Percentiles rank a stretch among this genome's conserved stretches.
Evolutionary conservation across 1,139 yeast genomes (phyloP).

Genomic region (Geotrichum restrictum): DNA sequence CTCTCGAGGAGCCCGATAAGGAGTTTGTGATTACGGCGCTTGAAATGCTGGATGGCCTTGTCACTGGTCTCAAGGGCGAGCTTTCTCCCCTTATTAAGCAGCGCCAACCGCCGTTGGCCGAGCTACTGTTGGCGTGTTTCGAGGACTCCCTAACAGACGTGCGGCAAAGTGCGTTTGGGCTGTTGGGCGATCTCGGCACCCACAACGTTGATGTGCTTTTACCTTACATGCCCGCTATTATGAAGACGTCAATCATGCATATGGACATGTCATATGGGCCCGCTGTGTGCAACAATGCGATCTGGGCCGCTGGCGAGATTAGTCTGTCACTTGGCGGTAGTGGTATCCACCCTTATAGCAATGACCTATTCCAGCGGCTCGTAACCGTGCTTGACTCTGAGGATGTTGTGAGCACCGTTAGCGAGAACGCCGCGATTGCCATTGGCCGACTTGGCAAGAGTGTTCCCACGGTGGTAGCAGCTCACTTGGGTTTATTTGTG

Average conservation of each 20-base stretch:
- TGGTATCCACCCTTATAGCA: constrained; percentile 53
- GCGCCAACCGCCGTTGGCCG: constrained; percentile 50
- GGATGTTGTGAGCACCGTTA: constrained; percentile 56
- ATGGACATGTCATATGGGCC: constrained; percentile 51
- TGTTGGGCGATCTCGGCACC: constrained; percentile 82
- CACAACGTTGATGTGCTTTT: constrained; percentile 51
- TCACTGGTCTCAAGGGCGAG: constrained; percentile 77
- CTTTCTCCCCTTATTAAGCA: constrained; percentile 52
- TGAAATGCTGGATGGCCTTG: constrained; percentile 85
- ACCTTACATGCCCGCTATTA: constrained; percentile 56
- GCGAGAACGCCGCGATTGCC: constrained; percentile 90
- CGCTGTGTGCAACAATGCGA: constrained; percentile 82
- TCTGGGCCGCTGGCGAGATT: constrained; percentile 91
- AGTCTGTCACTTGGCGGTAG: constrained; percentile 50
- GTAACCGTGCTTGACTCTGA: constrained; percentile 58
- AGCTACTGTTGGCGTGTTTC: constrained; percentile 63
- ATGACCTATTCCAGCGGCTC: constrained; percentile 54
- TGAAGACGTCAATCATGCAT: constrained; percentile 55
- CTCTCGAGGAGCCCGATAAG: constrained; percentile 74
- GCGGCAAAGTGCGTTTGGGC: constrained; percentile 86
- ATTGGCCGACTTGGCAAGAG: constrained; percentile 80
- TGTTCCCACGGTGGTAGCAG: constrained; percentile 57
- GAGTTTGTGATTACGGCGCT: constrained; percentile 86
- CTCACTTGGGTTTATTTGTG: constrained; percentile 55
- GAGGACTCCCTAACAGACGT: constrained; percentile 80